phyloP scores from a whole-genome alignment of 179 eudicot species.

The Silene vulgaris region DNA sequence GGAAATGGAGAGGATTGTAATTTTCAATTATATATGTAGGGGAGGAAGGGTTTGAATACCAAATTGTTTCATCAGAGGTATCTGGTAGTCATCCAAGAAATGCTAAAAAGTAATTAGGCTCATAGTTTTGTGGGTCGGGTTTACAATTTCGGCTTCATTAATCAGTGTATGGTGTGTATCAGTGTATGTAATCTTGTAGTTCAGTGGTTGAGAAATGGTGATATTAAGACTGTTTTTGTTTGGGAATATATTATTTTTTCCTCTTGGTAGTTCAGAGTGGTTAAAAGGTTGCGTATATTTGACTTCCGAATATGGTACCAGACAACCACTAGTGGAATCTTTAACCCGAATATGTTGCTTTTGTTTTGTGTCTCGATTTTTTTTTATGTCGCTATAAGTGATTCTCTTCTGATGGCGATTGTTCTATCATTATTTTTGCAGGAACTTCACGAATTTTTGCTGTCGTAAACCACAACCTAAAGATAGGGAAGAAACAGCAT shows the following conservation, averaged over 20 bases:
- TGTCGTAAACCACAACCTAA: conserved; percentile 1
- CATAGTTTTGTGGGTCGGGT: background rate
- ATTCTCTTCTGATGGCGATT: conserved; percentile 2
- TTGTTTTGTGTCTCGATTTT: background rate
- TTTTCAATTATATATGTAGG: too few species aligned
- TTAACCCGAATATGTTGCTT: background rate
- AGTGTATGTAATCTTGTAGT: background rate
- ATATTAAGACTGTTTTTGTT: background rate
- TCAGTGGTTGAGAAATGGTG: background rate
- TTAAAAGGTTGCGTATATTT: conserved; percentile 4
- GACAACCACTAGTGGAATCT: background rate
- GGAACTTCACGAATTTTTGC: conserved; percentile 18
- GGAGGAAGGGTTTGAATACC: too few species aligned
- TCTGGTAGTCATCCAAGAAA: too few species aligned
- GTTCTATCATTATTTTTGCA: conserved; percentile 22
- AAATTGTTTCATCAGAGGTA: too few species aligned
- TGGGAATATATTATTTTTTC: background rate
- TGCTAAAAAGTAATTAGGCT: too few species aligned
- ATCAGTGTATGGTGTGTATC: background rate
- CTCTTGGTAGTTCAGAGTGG: background rate
- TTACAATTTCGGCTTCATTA: background rate
- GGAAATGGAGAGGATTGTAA: too few species aligned
- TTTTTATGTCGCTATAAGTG: background rate
- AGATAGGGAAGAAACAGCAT: conserved; percentile 40
- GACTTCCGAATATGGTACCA: background rate